Conservation (phyloP, 2,329 filamentous ascomycete species). For the Fusarium sp. region DNA sequence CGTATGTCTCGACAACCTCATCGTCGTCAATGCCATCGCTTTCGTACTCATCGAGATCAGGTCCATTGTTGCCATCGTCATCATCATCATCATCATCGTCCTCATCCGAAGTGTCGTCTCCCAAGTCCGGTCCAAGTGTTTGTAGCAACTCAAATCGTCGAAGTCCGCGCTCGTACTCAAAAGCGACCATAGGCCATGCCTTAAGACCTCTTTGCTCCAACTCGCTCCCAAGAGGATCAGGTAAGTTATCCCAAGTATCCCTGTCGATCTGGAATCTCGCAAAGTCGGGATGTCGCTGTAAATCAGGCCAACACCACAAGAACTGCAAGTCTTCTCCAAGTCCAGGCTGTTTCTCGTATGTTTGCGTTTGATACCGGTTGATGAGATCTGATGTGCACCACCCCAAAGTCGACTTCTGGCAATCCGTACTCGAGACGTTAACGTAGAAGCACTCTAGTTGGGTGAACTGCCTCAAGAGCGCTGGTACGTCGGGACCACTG, state of each 20-base stretch:
- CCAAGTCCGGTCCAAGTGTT: background rate
- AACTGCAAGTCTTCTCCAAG: constrained; percentile 39
- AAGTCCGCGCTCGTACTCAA: constrained; percentile 36
- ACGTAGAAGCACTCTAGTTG: constrained; percentile 44
- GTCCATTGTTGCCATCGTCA: constrained; percentile 14
- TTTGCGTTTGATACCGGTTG: constrained; percentile 42
- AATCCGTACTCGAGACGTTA: background rate
- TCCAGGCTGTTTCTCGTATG: constrained; percentile 37
- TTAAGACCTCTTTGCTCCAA: constrained; percentile 28
- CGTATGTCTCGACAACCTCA: constrained; percentile 39
- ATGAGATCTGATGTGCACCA: constrained; percentile 48
- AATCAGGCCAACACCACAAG: constrained; percentile 48
- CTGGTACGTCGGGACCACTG: background rate
- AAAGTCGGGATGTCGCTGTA: constrained; percentile 43
- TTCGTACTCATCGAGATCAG: constrained; percentile 47
- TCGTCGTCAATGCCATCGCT: constrained; percentile 52
- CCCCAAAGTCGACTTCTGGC: constrained; percentile 18
- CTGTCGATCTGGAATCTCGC: constrained; percentile 39
- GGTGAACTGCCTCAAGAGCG: constrained; percentile 24
- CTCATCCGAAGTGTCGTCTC: constrained; percentile 28
- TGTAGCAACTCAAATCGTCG: constrained; percentile 27
- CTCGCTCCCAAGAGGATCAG: background rate
- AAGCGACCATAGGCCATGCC: constrained; percentile 46
- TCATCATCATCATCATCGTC: constrained; percentile 21
- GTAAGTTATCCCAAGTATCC: constrained; percentile 1